Conservation (phyloP, 148 eudicot species). For the Polygonum aviculare region DNA sequence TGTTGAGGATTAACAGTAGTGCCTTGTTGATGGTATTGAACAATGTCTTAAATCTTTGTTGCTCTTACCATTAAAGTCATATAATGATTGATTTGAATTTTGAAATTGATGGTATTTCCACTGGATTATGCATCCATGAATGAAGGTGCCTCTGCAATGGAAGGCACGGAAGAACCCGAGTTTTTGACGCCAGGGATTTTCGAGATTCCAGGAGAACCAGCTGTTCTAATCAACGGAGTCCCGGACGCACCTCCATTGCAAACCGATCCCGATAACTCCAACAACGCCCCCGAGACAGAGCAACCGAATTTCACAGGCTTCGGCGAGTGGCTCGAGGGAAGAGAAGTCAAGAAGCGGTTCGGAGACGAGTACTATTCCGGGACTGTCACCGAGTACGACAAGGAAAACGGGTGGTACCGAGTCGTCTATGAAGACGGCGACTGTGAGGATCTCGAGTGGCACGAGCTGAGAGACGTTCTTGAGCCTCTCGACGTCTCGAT, state of each 20-base stretch:
- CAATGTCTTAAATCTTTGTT: neutral
- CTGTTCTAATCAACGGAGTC: conserved; percentile 57
- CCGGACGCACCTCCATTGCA: conserved; percentile 35
- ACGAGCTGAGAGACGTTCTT: conserved; percentile 50
- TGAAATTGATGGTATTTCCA: too few relatives aligned
- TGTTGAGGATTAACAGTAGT: too few relatives aligned
- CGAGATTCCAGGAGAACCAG: conserved; percentile 73
- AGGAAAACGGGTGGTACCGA: conserved; percentile 61
- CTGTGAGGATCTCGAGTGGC: conserved; percentile 82
- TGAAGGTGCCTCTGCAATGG: conserved; percentile 7
- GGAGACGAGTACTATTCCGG: conserved; percentile 39
- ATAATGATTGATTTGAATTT: too few relatives aligned
- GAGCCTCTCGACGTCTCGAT: conserved; percentile 59
- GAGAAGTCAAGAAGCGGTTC: conserved; percentile 58
- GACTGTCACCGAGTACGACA: conserved; percentile 51
- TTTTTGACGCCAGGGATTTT: conserved; percentile 27
- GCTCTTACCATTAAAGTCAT: neutral
- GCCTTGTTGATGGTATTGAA: neutral
- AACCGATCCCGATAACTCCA: conserved; percentile 13
- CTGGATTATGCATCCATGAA: neutral
- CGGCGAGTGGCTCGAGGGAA: conserved; percentile 70
- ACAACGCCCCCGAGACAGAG: conserved; percentile 16
- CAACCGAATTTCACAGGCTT: conserved; percentile 24
- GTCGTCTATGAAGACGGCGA: conserved; percentile 81
- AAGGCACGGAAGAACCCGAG: conserved; percentile 8